A percentile compares a stretch with the other conserved stretches of the same genome.
phyloP scores from a whole-genome alignment of 2,329 filamentous ascomycete genomes.

The Beauveria brongniartii region DNA sequence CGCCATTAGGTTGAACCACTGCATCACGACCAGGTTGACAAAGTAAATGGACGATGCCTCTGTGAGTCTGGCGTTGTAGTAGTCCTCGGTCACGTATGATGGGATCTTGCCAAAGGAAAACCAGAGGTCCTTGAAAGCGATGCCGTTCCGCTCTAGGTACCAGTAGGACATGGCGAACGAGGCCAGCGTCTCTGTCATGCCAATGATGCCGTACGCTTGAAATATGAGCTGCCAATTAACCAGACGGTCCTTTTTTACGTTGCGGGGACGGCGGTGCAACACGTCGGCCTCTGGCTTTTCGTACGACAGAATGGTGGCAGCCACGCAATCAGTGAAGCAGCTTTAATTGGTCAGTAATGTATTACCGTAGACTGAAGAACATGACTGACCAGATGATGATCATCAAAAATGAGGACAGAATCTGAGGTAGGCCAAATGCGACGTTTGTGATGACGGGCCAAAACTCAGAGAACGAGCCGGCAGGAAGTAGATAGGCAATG shows the following conservation, averaged over 20 bases:
- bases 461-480: conserved; percentile 67
- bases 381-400: conserved; percentile 49
- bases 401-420: conserved; percentile 67
- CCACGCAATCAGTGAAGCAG: conserved; percentile 70
- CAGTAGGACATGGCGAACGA: conserved; percentile 60
- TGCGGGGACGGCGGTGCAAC: conserved; percentile 58
- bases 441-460: conserved; percentile 70
- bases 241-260: conserved; percentile 60
- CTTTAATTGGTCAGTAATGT: conserved; percentile 22
- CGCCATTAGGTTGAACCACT: conserved; percentile 68
- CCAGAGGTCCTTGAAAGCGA: conserved; percentile 58
- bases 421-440: conserved; percentile 63
- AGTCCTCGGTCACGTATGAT: conserved; percentile 42
- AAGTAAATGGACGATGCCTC: conserved; percentile 70
- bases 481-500: conserved; percentile 63
- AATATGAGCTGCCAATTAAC: conserved; percentile 66
- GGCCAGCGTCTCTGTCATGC: conserved; percentile 50
- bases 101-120: conserved; percentile 55
- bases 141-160: conserved; percentile 54
- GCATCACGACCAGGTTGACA: conserved; percentile 73
- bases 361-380: not conserved
- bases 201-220: conserved; percentile 65
- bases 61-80: conserved; percentile 48
- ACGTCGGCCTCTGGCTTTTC: conserved; percentile 72
- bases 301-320: conserved; percentile 66